These are phyloP conservation scores for Penicillium canescens DNA, from an alignment of 495 filamentous ascomycete species.

Conservation along the genomic window DNA sequence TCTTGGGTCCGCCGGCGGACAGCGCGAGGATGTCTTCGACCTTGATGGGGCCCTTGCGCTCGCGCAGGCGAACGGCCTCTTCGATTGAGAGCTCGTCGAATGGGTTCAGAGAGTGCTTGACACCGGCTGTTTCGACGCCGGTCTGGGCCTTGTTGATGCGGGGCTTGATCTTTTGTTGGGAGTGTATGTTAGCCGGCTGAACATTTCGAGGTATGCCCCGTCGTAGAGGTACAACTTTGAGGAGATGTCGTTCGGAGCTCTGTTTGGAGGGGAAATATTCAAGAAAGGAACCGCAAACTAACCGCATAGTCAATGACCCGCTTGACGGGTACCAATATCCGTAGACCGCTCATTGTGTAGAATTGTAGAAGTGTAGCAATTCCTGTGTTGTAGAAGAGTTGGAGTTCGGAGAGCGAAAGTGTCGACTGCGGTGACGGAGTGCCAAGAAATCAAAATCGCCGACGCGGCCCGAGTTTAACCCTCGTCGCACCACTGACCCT, in stretches of 20 bases:
- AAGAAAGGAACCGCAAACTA: slow-evolving; percentile 28
- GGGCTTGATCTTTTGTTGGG: slow-evolving; percentile 75
- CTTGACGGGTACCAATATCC: slow-evolving; percentile 95
- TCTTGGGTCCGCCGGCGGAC: slow-evolving; percentile 83
- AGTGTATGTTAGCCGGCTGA: slow-evolving; percentile 2
- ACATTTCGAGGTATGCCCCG: neutral
- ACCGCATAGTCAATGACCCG: slow-evolving; percentile 99
- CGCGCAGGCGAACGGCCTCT: slow-evolving; percentile 90
- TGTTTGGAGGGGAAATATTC: neutral
- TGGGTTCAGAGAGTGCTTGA: slow-evolving; percentile 98
- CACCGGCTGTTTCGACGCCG: slow-evolving; percentile 83
- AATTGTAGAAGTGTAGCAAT: slow-evolving; percentile 8
- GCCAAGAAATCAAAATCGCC: slow-evolving; percentile 35
- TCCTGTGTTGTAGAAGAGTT: slow-evolving; percentile 13
- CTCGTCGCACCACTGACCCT: slow-evolving; percentile 25
- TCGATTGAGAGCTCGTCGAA: slow-evolving; percentile 99
- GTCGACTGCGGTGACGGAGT: slow-evolving; percentile 31
- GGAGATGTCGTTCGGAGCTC: slow-evolving; percentile 5
- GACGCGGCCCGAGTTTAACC: slow-evolving; percentile 42
- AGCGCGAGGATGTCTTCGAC: slow-evolving; percentile 91
- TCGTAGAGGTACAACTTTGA: slow-evolving; percentile 9
- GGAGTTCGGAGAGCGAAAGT: slow-evolving; percentile 16
- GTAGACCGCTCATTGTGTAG: slow-evolving; percentile 67
- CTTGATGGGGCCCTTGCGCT: slow-evolving; percentile 59
- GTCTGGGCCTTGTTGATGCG: slow-evolving; percentile 96